phyloP scores from a whole-genome alignment of 257 asterid species.

The Paraleonurus japonicus region DNA sequence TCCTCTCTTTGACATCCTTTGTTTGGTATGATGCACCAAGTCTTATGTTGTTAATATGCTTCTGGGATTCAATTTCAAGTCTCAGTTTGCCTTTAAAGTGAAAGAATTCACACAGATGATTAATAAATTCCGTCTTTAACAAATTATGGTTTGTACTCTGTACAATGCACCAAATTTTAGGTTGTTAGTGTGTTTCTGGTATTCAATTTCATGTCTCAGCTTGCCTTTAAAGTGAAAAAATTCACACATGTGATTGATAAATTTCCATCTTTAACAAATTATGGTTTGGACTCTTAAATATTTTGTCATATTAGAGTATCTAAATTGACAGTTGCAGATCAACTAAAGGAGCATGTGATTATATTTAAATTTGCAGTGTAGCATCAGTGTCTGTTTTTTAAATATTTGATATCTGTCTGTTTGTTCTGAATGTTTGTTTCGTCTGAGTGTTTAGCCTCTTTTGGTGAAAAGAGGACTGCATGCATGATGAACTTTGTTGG shows the following conservation, averaged over 20 bases:
- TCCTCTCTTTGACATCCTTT: not conserved
- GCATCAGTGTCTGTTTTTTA: not conserved
- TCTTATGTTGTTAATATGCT: not conserved
- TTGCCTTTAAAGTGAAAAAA: not conserved
- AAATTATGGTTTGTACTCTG: not conserved
- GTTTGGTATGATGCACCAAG: constrained; percentile 4
- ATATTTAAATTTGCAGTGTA: constrained; percentile 3
- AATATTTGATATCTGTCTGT: not conserved
- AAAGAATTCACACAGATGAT: not conserved
- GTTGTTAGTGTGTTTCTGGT: not conserved
- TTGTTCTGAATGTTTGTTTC: not conserved
- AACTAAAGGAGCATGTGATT: constrained; percentile 2
- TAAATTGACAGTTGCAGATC: not conserved
- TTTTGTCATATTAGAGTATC: not conserved
- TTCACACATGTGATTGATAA: not conserved
- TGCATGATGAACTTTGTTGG: constrained; percentile 3
- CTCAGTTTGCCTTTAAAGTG: not conserved
- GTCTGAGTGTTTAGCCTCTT: too few relatives aligned
- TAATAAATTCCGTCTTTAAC: not conserved
- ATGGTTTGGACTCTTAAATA: not conserved
- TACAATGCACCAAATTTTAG: not conserved
- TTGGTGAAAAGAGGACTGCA: constrained; percentile 15
- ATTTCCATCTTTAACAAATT: not conserved
- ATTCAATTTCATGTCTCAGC: not conserved
- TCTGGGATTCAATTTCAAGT: not conserved